Evolutionary conservation across 495 filamentous ascomycete species (phyloP).

Genomic region (Xylaria palmicola): DNA sequence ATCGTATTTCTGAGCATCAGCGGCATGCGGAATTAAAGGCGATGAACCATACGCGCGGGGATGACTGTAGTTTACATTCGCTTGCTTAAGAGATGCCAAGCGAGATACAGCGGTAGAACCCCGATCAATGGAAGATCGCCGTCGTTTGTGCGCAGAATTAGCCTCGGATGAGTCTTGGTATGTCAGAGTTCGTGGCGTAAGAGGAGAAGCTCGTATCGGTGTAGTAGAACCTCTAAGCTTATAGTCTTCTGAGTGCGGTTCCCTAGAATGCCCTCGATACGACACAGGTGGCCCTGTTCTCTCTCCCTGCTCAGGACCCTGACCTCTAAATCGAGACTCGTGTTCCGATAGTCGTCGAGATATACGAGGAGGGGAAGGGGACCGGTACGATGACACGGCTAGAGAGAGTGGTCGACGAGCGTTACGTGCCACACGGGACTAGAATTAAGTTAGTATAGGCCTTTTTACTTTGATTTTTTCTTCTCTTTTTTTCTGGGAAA

Average conservation of each 20-base stretch:
- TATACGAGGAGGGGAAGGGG: slow-evolving; percentile 38
- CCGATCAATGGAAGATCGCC: slow-evolving; percentile 41
- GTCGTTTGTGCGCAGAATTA: slow-evolving; percentile 41
- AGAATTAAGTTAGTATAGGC: slow-evolving; percentile 21
- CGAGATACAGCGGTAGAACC: slow-evolving; percentile 32
- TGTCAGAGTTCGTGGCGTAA: slow-evolving; percentile 40
- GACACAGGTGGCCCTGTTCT: slow-evolving; percentile 28
- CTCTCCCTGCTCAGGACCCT: slow-evolving; percentile 29
- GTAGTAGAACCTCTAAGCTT: slow-evolving; percentile 24
- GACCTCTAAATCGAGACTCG: slow-evolving; percentile 35
- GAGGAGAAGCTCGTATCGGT: slow-evolving; percentile 38
- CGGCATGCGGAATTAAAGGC: slow-evolving; percentile 51
- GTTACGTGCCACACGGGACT: slow-evolving; percentile 42
- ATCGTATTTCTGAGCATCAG: slow-evolving; percentile 36
- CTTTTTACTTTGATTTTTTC: no score
- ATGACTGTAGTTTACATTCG: slow-evolving; percentile 56
- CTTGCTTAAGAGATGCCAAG: slow-evolving; percentile 49
- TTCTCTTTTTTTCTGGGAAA: no score
- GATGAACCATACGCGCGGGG: slow-evolving; percentile 55
- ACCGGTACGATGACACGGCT: slow-evolving; percentile 26
- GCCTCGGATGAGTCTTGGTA: slow-evolving; percentile 48
- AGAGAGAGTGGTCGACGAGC: slow-evolving; percentile 47
- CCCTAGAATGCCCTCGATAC: slow-evolving; percentile 31
- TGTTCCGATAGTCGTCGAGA: slow-evolving; percentile 48
- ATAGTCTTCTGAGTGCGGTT: slow-evolving; percentile 23